phyloP scores from a whole-genome alignment of 208 protist genomes.

The Acanthamoeba sp. region DNA sequence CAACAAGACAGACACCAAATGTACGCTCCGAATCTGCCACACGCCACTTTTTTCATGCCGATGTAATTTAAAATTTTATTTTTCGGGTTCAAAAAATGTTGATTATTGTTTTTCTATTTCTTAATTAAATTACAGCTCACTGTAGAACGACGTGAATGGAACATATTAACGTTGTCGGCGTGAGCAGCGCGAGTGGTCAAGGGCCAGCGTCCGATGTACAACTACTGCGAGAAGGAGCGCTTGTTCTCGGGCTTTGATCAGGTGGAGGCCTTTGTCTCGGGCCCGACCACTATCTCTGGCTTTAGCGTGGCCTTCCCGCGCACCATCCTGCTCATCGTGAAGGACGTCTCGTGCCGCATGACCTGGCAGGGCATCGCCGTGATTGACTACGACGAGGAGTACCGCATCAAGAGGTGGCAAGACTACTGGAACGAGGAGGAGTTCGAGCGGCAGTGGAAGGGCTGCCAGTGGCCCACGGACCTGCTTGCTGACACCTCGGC shows the following conservation, averaged over 20 bases:
- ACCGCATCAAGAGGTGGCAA: slow-evolving; percentile 59
- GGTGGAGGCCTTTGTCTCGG: slow-evolving; percentile 49
- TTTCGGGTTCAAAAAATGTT: background rate
- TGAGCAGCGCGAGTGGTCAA: background rate
- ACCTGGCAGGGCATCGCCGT: slow-evolving; percentile 55
- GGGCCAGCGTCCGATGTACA: slow-evolving; percentile 53
- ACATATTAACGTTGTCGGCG: background rate
- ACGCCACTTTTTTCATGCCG: background rate
- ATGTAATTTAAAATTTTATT: background rate
- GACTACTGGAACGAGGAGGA: slow-evolving; percentile 60
- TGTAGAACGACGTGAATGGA: background rate
- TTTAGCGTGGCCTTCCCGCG: slow-evolving; percentile 32
- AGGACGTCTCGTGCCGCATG: slow-evolving; percentile 62
- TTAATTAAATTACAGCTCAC: background rate
- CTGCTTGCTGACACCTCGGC: background rate
- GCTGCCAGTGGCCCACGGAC: slow-evolving; percentile 52
- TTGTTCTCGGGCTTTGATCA: slow-evolving; percentile 22
- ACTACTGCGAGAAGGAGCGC: slow-evolving; percentile 31
- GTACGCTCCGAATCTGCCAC: background rate
- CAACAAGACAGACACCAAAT: background rate
- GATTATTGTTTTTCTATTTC: background rate
- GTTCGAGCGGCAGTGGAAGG: slow-evolving; percentile 29
- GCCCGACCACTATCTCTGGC: slow-evolving; percentile 18
- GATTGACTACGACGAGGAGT: slow-evolving; percentile 56
- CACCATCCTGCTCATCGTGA: slow-evolving; percentile 48